Base-by-base conservation (phyloP, 164 flowering plant genomes). In the Chimonanthus praecox region DNA sequence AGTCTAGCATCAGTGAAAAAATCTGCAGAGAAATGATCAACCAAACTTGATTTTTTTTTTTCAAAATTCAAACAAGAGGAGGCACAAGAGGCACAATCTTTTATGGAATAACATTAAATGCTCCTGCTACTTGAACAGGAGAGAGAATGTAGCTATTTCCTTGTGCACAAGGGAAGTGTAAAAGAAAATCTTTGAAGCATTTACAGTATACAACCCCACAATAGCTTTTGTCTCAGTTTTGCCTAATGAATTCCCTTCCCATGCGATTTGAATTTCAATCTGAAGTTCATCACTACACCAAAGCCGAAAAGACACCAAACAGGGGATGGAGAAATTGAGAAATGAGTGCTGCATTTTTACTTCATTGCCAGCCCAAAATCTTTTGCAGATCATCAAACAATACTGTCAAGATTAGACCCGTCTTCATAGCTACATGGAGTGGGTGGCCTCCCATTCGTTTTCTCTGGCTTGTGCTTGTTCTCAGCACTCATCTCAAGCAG, bases 401-500 rank as follows among this genome's bases (percentile, higher is more conserved):
- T 82, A 73, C 93, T 90, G 49, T 90, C 92, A 0, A 85, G 91
- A 82, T 90, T 92, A 0, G 97, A 90, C 4, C 85, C 80, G 20
- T 92, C 96, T 80, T 90, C 97, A 67, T 88, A 81, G 77, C 84
- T 87, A 72, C 88, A 88, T n/a, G 98, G 94, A 2, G 98, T 80
- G 2, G 98, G 79, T 16, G 88, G 75, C 46, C 85, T 89, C 1
- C 91, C 97, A 64, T 91, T 95, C 70, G 86, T 94, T n/a, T 77
- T 81, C 5, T 65, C 72, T 4, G 73, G 11, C 64, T 81, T 89
- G 21, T 68, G 66, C 50, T 72, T 86, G 71, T 65, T 78, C 15
- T 82, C 89, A 4, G 68, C 73, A 13, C 83, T 82, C 0, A 87
- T 77, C 75, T 92, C 98, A 68, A 82, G 90, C 80, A 94, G 70